phyloP scores from a whole-genome alignment of 1,284 basidiomycete genomes.

The Naganishia sp. region DNA sequence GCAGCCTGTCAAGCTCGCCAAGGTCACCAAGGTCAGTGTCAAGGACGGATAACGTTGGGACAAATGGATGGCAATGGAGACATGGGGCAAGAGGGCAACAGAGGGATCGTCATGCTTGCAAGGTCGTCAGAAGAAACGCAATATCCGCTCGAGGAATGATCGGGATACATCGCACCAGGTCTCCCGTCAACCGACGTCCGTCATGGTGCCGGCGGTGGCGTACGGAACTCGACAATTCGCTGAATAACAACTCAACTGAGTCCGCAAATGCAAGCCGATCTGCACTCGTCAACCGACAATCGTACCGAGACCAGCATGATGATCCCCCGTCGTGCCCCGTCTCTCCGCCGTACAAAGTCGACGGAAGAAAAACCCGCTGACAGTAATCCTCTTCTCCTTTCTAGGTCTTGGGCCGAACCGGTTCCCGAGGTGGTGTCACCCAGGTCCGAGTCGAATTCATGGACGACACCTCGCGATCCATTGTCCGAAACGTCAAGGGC shows the following conservation, averaged over 20 bases:
- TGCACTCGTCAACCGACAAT: too few relatives aligned
- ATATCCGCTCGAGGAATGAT: too few relatives aligned
- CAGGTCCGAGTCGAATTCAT: conserved; percentile 99
- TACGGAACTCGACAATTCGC: too few relatives aligned
- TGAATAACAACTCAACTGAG: too few relatives aligned
- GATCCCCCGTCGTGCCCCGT: too few relatives aligned
- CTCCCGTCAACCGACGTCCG: too few relatives aligned
- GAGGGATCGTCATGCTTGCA: neutral
- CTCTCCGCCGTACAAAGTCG: too few relatives aligned
- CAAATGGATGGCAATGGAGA: neutral
- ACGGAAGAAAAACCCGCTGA: neutral
- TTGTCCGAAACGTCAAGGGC: conserved; percentile 99
- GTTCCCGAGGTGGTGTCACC: conserved; percentile 98
- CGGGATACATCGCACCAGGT: too few relatives aligned
- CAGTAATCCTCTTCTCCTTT: neutral
- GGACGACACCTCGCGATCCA: conserved; percentile 93
- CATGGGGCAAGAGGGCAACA: neutral
- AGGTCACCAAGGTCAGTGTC: conserved; percentile 80
- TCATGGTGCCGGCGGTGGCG: too few relatives aligned
- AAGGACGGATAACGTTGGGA: neutral
- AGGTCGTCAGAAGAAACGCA: neutral
- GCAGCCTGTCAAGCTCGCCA: conserved; percentile 90
- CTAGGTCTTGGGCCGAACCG: conserved; percentile 96
- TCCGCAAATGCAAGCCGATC: too few relatives aligned
- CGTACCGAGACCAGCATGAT: too few relatives aligned